Evolutionary conservation across 2,329 filamentous ascomycete genomes (phyloP), one percentile per base, ranked within the genome.

Genomic region (Colletotrichum somersetense): DNA sequence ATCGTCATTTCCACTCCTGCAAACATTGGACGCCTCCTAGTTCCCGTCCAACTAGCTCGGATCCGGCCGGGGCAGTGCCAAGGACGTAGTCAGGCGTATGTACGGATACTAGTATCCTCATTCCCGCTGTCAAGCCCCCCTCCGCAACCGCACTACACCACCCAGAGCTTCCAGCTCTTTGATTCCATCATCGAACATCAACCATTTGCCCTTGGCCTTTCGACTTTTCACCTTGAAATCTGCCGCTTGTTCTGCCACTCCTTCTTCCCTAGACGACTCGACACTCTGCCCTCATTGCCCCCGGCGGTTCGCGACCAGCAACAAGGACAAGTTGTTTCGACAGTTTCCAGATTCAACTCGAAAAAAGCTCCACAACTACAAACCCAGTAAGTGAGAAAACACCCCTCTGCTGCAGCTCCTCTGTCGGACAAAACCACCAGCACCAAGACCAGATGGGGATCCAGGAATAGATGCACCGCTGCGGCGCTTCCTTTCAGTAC

Each of bases 21-120:
- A 69, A 72, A 72, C 69, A 72, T 72, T 72, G 69, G 66, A 69
- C 69, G 69, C 69, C 69, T 69, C 69, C 58, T 38, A 68, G 69
- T 69, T 72, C 69, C 66, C 69, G 58, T 30, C 53, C 26, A 46
- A 52, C 68, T 71, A 71, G 69, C 38, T 64, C 69, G 63, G 65
- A 72, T 72, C 59, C 69, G 68, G 68, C 38, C 52, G 44, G 56
- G 42, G n/a, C 26, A 62, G 35, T 30, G 52, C 12, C 58, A 40
- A 18, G 23, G 5, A 10, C 50, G 14, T 23, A 38, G 10, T 3
- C 33, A 38, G 30, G 12, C 48, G 48, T 30, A 30, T 30, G 30
- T 30, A 30, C 3, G 30, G 3, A 30, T 68, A 63, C 62, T 55
- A 69, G 58, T 66, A 18, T 44, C 59, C 50, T 63, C 69, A 53